Conservation (phyloP, 495 filamentous ascomycete genomes). For the Parathielavia hyrcaniae region DNA sequence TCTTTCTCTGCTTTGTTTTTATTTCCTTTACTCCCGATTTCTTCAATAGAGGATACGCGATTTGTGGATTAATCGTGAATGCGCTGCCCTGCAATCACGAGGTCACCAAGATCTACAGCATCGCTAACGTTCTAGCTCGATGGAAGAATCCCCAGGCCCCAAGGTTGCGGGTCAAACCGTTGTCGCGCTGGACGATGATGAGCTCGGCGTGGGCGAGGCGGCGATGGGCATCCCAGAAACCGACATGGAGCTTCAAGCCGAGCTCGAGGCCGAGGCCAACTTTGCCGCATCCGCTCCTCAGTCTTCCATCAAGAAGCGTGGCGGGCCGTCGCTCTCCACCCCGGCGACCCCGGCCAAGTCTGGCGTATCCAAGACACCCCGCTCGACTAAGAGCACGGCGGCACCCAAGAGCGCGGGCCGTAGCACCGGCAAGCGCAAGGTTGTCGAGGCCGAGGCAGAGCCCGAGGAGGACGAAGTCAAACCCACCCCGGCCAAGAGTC, state of each 20-base stretch:
- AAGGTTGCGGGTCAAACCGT: conserved; percentile 18
- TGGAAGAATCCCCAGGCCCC: conserved; percentile 2
- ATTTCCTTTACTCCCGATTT: neutral
- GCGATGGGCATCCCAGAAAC: neutral
- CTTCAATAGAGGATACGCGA: neutral
- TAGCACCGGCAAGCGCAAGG: conserved; percentile 26
- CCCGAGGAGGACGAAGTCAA: conserved; percentile 5
- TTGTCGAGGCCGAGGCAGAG: conserved; percentile 13
- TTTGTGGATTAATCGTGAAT: neutral
- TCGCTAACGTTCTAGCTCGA: conserved; percentile 8
- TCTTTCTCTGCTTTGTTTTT: neutral
- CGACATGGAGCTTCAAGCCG: conserved; percentile 3
- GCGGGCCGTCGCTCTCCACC: conserved; percentile 17
- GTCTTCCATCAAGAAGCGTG: conserved; percentile 21
- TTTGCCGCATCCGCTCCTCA: neutral
- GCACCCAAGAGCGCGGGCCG: conserved; percentile 18
- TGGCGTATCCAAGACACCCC: conserved; percentile 14
- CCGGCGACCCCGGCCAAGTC: conserved; percentile 19
- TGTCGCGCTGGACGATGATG: conserved; percentile 18
- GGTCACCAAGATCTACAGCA: neutral
- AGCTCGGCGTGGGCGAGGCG: neutral
- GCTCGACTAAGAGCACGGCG: conserved; percentile 20
- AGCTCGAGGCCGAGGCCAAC: neutral
- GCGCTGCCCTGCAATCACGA: too few species aligned
- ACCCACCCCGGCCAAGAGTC: conserved; percentile 15